Percentiles rank a stretch among this genome's conserved stretches.
phyloP scores from a whole-genome alignment of 805 yeast species.

The Candida silvicultrix region DNA sequence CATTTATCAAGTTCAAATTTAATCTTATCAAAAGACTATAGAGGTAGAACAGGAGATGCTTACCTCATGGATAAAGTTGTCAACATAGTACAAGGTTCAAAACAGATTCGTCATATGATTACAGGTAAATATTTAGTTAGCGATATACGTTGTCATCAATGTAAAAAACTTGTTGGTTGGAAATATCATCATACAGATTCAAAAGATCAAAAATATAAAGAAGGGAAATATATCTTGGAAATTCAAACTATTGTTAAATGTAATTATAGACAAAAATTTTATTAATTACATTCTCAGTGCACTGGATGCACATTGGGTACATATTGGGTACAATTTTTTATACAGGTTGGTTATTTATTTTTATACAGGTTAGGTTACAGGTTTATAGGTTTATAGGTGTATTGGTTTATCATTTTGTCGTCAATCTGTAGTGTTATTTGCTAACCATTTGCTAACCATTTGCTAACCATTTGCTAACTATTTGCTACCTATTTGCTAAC shows the following conservation, averaged over 20 bases:
- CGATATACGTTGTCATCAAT: conserved; percentile 47
- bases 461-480: too few species aligned
- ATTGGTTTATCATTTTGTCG: too few species aligned
- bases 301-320: too few species aligned
- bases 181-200: conserved; percentile 42
- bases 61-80: conserved; percentile 45
- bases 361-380: too few species aligned
- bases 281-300: too few species aligned
- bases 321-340: too few species aligned
- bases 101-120: conserved; percentile 40
- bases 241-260: conserved; percentile 10
- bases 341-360: too few species aligned
- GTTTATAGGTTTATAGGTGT: too few species aligned
- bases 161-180: conserved; percentile 52
- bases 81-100: conserved; percentile 33
- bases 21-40: conserved; percentile 39
- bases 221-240: conserved; percentile 52
- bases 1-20: conserved; percentile 31
- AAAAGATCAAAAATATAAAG: conserved; percentile 44
- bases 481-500: too few species aligned
- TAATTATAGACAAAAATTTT: background rate
- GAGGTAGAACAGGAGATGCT: conserved; percentile 57
- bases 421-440: too few species aligned
- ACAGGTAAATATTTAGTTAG: conserved; percentile 51
- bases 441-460: too few species aligned